Evolutionary conservation across 768 basidiomycete genomes (phyloP), one percentile per base, ranked within the genome.

Genomic region (Daedalea quercina): DNA sequence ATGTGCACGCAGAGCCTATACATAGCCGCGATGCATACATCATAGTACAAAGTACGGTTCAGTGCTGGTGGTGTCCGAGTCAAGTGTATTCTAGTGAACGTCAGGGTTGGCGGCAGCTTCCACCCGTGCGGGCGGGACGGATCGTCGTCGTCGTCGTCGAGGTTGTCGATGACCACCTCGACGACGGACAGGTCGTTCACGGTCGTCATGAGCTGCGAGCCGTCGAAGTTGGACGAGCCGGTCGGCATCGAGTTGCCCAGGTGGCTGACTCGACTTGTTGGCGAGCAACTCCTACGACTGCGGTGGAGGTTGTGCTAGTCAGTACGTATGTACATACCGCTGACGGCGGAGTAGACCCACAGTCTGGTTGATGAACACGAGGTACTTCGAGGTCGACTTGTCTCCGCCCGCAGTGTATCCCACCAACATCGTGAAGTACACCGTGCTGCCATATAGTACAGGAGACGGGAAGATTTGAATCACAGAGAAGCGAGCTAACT

Each of bases 51-150:
- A n/a, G n/a, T n/a, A n/a, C n/a, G n/a, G n/a, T n/a, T n/a, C n/a
- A n/a, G n/a, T n/a, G n/a, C n/a, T n/a, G n/a, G n/a, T n/a, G n/a
- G n/a, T n/a, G n/a, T n/a, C n/a, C n/a, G n/a, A n/a, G n/a, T n/a
- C n/a, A n/a, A n/a, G n/a, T n/a, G n/a, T n/a, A n/a, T n/a, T n/a
- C n/a, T n/a, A n/a, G n/a, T n/a, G n/a, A n/a, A n/a, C n/a, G n/a
- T n/a, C n/a, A n/a, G n/a, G n/a, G n/a, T n/a, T n/a, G n/a, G n/a
- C n/a, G n/a, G n/a, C 20, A 54, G 54, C 51, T 59, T 59, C 26
- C 73, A 70, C 1, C 72, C 70, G 24, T 73, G 71, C 52, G 73
- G 61, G 54, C 73, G 71, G 63, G 72, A 73, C 3, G 68, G 68
- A 25, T 69, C 66, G 51, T 63, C 60, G 1, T n/a, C n/a, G n/a